Evolutionary conservation across 2,329 filamentous ascomycete species (phyloP).

Genomic region (Aspergillus hiratsukae): DNA sequence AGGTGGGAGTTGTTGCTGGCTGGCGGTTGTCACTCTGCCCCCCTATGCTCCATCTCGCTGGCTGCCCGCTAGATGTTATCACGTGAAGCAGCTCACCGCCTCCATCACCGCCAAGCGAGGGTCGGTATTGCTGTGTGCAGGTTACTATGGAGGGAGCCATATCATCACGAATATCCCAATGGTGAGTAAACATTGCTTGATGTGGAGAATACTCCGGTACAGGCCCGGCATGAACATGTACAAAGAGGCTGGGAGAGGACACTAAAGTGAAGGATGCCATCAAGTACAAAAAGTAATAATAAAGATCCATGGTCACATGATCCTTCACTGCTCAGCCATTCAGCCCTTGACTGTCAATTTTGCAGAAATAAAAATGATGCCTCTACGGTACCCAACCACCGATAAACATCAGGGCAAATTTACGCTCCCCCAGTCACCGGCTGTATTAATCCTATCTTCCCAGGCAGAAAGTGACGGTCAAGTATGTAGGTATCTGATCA

Average conservation of each 20-base stretch:
- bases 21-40: conserved; percentile 28
- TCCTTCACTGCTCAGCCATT: not conserved
- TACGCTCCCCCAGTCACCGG: not conserved
- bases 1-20: conserved; percentile 21
- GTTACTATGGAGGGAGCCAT: conserved; percentile 4
- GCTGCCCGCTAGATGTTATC: conserved; percentile 17
- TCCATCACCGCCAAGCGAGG: not conserved
- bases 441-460: not conserved
- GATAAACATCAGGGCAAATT: not conserved
- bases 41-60: conserved; percentile 22
- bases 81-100: conserved; percentile 13
- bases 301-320: not conserved
- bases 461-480: not conserved
- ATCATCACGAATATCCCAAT: not conserved
- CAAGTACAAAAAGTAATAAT: not conserved
- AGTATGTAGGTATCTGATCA: not conserved
- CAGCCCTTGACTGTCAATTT: not conserved
- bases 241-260: not conserved
- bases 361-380: not conserved
- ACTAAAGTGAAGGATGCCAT: no score
- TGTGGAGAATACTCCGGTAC: not conserved
- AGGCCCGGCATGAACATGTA: not conserved
- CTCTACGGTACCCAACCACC: not conserved
- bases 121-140: conserved; percentile 1
- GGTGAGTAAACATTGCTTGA: not conserved